Evolutionary conservation across 305 asterid genomes (phyloP), one percentile per base, ranked within the genome.

Genomic region (Solanum hybrid): DNA sequence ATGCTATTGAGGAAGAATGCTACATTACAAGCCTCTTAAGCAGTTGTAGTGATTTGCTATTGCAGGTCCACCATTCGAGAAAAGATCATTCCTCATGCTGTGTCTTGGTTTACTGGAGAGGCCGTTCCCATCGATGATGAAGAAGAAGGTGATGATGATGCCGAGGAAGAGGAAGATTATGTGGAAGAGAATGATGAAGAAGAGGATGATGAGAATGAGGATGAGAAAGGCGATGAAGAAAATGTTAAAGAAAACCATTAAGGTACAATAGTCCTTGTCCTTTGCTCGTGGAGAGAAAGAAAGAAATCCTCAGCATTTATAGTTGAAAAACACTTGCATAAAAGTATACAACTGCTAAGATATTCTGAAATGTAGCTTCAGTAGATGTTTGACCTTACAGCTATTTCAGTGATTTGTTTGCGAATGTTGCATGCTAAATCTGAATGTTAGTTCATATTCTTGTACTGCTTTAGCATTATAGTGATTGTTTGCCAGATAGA

Each of bases 41-140:
- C 37, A 28, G 74, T 64, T 20, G 11, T 33, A 51, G 16, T 57
- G 77, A 42, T 77, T n/a, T 26, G 28, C 24, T 34, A 36, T 88
- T 88, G 61, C 46, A 88, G 86, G 75, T 77, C 90, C 81, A 51
- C 86, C n/a, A 88, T 88, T 34, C 86, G 90, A 26, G 86, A 88
- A 34, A 77, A 76, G 74, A 88, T 88, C 73, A 83, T 83, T 46
- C 40, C 87, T 46, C 87, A 46, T 83, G 87, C 74, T 29, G 87
- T 83, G 39, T 88, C 90, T 75, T 88, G 90, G 90, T 88, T 88
- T 88, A 88, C 90, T 79, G 90, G 90, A 34, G 90, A 46, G 46
- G 86, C 86, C 67, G 37, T 42, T 46, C 86, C 71, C 40, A 61
- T 11, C 11, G 76, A 88, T n/a, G n/a, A n/a, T n/a, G n/a, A n/a